Conservation (phyloP, 495 filamentous ascomycete species). For the Hypoxylon intermedium region DNA sequence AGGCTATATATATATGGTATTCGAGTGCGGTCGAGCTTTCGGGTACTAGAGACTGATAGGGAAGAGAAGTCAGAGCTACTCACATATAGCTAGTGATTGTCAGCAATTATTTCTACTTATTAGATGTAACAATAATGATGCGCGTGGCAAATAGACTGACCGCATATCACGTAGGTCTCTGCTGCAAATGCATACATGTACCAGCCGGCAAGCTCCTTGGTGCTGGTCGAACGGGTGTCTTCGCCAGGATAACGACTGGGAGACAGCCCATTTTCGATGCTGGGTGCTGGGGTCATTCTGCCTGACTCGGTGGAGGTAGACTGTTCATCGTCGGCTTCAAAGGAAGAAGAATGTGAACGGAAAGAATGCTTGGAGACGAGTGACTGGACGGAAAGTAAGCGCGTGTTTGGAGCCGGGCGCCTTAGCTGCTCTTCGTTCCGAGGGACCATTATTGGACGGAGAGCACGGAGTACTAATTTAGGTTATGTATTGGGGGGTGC, state of each 20-base stretch:
- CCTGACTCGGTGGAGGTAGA: constrained; percentile 54
- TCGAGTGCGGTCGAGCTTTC: constrained; percentile 2
- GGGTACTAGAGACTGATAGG: not conserved
- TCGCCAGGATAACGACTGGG: constrained; percentile 72
- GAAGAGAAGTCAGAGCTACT: constrained; percentile 24
- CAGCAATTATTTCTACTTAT: constrained; percentile 14
- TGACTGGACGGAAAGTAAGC: constrained; percentile 54
- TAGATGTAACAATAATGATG: not conserved
- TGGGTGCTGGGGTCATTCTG: constrained; percentile 46
- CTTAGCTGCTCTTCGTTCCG: constrained; percentile 39
- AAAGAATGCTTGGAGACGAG: constrained; percentile 52
- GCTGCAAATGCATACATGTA: constrained; percentile 96
- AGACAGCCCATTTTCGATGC: constrained; percentile 34
- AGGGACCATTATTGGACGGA: constrained; percentile 45
- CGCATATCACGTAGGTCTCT: constrained; percentile 97
- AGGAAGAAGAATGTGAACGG: constrained; percentile 57
- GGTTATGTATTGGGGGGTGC: not conserved
- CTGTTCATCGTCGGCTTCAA: constrained; percentile 70
- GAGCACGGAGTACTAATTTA: not conserved
- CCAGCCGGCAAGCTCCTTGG: constrained; percentile 89
- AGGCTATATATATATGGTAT: not conserved
- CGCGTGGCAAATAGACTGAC: constrained; percentile 56
- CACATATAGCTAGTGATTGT: constrained; percentile 41
- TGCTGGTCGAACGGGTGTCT: constrained; percentile 85
- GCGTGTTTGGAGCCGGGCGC: constrained; percentile 48